Evolutionary conservation across 2,329 filamentous ascomycete species (phyloP).

Genomic region (Penicillium corylophilum): DNA sequence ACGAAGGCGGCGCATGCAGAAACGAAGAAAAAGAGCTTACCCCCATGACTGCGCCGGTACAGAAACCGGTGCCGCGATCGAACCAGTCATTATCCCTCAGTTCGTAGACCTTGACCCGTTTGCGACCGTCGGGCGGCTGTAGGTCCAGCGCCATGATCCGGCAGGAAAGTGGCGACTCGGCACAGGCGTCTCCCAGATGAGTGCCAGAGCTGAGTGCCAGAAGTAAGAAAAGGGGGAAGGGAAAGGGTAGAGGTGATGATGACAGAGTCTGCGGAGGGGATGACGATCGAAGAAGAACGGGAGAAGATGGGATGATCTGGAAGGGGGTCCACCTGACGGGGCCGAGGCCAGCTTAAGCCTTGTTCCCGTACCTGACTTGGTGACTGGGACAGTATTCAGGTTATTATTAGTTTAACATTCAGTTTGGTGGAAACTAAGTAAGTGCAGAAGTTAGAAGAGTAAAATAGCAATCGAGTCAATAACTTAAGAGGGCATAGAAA

Average conservation of each 20-base stretch:
- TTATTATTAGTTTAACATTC: too few relatives aligned
- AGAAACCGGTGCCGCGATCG: conserved; percentile 94
- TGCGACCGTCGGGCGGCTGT: conserved; percentile 51
- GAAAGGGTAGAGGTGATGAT: conserved; percentile 22
- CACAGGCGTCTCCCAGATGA: conserved; percentile 38
- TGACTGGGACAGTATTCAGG: too few relatives aligned
- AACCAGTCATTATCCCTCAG: conserved; percentile 99
- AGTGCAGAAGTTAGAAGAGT: too few relatives aligned
- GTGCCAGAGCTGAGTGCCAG: conserved; percentile 2
- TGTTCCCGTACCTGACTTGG: not conserved
- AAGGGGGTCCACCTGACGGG: conserved; percentile 12
- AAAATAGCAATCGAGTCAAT: too few relatives aligned
- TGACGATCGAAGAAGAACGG: conserved; percentile 21
- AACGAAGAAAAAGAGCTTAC: conserved; percentile 52
- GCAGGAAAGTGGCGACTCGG: conserved; percentile 35
- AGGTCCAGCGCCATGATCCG: conserved; percentile 50
- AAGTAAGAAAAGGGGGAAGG: conserved; percentile 6
- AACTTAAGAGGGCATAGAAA: too few relatives aligned
- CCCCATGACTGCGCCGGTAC: conserved; percentile 71
- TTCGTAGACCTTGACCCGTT: conserved; percentile 96
- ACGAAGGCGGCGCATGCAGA: not conserved
- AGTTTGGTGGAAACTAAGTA: too few relatives aligned
- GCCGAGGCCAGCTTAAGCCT: conserved; percentile 16
- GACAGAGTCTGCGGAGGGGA: conserved; percentile 27
- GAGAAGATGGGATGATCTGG: conserved; percentile 5